These are phyloP conservation scores for Plasmopara muralis DNA, from an alignment of 352 stramenopile genomes.

Conservation along the genomic window DNA sequence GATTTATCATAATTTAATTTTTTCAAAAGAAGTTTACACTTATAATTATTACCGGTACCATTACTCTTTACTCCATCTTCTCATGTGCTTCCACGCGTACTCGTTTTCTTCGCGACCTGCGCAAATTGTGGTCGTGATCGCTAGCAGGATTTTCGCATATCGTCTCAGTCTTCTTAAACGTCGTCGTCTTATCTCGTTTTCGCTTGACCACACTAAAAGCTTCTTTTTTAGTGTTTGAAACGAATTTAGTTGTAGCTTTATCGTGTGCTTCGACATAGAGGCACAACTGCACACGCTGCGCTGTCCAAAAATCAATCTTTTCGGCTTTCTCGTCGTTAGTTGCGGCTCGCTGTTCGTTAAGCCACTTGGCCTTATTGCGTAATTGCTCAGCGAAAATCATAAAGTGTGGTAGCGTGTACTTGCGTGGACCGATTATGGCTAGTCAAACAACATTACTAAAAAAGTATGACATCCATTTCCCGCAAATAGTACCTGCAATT, in stretches of 20 bases:
- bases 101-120: conserved; percentile 21
- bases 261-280: conserved; percentile 44
- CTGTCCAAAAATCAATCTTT: conserved; percentile 33
- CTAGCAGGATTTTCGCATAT: conserved; percentile 7
- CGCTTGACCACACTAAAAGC: conserved; percentile 14
- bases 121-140: conserved; percentile 9
- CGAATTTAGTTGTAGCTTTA: neutral
- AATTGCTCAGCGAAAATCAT: conserved; percentile 52
- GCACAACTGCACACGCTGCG: conserved; percentile 65
- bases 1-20: too few species aligned
- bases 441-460: conserved; percentile 8
- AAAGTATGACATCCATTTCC: conserved; percentile 6
- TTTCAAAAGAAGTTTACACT: neutral
- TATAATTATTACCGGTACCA: too few species aligned
- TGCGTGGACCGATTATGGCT: conserved; percentile 61
- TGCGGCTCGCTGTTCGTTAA: conserved; percentile 33
- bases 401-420: conserved; percentile 77
- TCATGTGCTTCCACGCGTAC: neutral
- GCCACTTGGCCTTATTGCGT: conserved; percentile 44
- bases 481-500: conserved; percentile 34
- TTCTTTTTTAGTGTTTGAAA: conserved; percentile 7
- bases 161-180: conserved; percentile 7
- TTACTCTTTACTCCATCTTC: neutral
- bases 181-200: conserved; percentile 11
- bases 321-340: conserved; percentile 20